phyloP scores from a whole-genome alignment of 805 yeast species.

The Candida mattraensis region DNA sequence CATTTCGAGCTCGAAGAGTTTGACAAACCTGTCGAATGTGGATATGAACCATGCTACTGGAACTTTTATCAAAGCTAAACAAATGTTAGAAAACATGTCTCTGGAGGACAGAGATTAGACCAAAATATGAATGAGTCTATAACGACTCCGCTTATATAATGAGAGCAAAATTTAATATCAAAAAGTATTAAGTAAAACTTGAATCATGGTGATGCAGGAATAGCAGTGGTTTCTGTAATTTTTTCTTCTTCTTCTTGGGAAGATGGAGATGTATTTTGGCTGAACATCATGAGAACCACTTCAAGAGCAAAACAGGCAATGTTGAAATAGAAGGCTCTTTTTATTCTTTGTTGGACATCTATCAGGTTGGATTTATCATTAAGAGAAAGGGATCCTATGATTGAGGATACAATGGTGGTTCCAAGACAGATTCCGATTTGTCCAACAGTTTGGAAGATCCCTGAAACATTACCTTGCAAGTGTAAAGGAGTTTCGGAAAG shows the following conservation, averaged over 20 bases:
- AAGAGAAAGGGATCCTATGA: constrained; percentile 22
- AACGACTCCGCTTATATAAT: constrained; percentile 1
- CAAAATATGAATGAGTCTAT: constrained; percentile 2
- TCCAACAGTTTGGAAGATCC: constrained; percentile 33
- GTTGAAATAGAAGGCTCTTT: constrained; percentile 9
- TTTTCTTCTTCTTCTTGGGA: no score
- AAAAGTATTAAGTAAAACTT: no score
- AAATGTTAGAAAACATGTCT: constrained; percentile 20
- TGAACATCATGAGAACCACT: constrained; percentile 5
- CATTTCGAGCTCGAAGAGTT: constrained; percentile 14
- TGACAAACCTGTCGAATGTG: constrained; percentile 16
- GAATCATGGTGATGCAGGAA: background rate
- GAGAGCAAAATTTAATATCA: background rate
- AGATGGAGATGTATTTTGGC: no score
- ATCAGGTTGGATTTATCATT: background rate
- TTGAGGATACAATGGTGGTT: constrained; percentile 25
- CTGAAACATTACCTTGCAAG: constrained; percentile 40
- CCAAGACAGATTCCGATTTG: constrained; percentile 35
- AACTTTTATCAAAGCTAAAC: constrained; percentile 26
- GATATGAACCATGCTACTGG: constrained; percentile 22
- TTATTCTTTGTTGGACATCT: constrained; percentile 1
- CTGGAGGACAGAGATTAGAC: constrained; percentile 12
- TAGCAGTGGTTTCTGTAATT: constrained; percentile 4
- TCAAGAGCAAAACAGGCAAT: constrained; percentile 8
- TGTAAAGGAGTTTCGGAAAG: constrained; percentile 32